Base-by-base conservation (phyloP, 306 rosid species). In the Rosa rugosa region DNA sequence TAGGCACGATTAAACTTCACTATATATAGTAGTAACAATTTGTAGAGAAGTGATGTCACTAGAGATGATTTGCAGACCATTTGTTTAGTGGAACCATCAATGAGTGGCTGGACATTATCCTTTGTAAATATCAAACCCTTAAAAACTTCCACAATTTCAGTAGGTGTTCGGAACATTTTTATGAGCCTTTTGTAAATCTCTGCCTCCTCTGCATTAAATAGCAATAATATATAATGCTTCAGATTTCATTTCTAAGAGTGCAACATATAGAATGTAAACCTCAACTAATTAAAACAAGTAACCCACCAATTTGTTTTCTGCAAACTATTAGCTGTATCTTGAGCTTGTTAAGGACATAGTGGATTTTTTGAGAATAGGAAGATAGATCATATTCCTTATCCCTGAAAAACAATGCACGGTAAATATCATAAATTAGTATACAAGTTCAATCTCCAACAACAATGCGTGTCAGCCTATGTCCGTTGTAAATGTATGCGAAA, bases 41-140 rank as follows among this genome's bases (percentile, higher is more conserved):
- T 2, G 40, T 25, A n/a, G 11, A 27, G 38, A 31, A 49, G 22
- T 70, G 34, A 47, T 31, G 23, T 31, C 25, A 49, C 6, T 2
- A 50, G 16, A 11, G 56, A 54, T 16, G 69, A 25, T 22, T 8
- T 22, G 47, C 62, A 42, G 8, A 87, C 93, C 88, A 36, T 16
- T 69, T 60, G 65, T 45, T 80, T 81, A 6, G 92, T 72, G 23
- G 88, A 84, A 73, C 97, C 91, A 68, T 92, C 91, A 49, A 83
- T 65, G 8, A 92, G 75, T 6, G 81, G 80, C 31, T 81, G 66
- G 5, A 80, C 79, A 71, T 44, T 51, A 20, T 71, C 49, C 66
- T 75, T 84, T 6, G 77, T 16, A 34, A 70, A 85, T n/a, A 79
- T 36, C 36, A 81, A 46, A 7, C 51, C 83, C 75, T 81, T 84